Base-by-base conservation (phyloP, 306 rosid genomes). In the Cyclanthera cordifolia region DNA sequence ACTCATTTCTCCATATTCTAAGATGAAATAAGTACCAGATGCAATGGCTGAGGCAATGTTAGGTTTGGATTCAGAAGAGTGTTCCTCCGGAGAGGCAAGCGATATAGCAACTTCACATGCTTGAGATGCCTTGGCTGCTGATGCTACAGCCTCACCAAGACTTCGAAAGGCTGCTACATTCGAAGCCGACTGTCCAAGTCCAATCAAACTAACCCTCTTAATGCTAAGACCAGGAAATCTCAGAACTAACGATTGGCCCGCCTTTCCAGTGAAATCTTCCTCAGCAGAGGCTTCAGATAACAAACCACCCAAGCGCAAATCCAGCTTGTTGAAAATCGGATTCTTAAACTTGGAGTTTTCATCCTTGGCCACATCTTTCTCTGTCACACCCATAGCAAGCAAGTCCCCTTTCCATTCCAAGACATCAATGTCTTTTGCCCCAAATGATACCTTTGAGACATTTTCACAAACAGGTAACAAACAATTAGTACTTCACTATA, bases 331-430 rank as follows among this genome's bases (percentile, higher is more conserved):
- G 84, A 93, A 74, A 69, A 90, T 79, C 60, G 75, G 75, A 85
- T 93, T 93, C 77, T 82, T 82, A 67, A 84, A 93, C 59, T 76
- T 85, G 10, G 82, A 86, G 45, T 86, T 83, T 45, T 74, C 83
- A 76, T 88, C 94, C 74, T 81, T 93, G 0, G 66, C 70, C 61
- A 88, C 23, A 61, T 93, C 99, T 72, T 93, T 90, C 84, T 85
- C 99, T 0, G 91, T 85, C n/a, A 93, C 99, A 14, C 90, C 99
- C 34, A 93, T 95, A 0, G 96, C 95, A n/a, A 93, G 83, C 43
- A 93, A 82, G 73, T 93, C 99, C 45, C 99, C 99, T 58, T 86
- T 82, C 99, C 99, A 93, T 81, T 90, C 91, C 24, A 83, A 76
- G 30, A 82, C 83, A 75, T 90, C 88, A 63, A 85, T 64, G 56